These are phyloP conservation scores for Limnomonas spitsbergensis DNA, from an alignment of 139 green algal species.

Conservation along the genomic window DNA sequence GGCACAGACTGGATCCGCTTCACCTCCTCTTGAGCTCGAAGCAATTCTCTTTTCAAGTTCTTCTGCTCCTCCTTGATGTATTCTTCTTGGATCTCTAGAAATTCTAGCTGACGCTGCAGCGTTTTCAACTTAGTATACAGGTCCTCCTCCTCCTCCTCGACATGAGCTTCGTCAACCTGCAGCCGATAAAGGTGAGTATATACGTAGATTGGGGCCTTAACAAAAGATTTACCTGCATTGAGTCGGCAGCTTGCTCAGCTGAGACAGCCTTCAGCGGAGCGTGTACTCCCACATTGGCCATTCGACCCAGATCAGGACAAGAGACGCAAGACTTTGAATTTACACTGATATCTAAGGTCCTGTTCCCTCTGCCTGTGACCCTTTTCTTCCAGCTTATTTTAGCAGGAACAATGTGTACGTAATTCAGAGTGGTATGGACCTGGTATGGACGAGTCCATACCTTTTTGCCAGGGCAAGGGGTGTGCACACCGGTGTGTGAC, in stretches of 20 bases:
- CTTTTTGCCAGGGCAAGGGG: no score
- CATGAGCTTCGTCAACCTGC: slow-evolving; percentile 34
- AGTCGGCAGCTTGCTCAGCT: background rate
- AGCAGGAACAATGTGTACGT: no score
- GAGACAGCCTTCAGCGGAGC: background rate
- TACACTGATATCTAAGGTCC: no score
- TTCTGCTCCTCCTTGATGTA: slow-evolving; percentile 99
- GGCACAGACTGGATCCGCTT: slow-evolving; percentile 97
- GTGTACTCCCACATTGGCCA: background rate
- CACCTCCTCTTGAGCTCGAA: slow-evolving; percentile 96
- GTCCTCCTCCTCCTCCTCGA: slow-evolving; percentile 71
- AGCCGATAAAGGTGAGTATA: background rate
- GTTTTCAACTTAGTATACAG: slow-evolving; percentile 88
- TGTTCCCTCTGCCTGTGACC: no score
- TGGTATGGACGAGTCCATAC: no score
- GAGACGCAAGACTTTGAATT: no score
- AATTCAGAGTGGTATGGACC: no score
- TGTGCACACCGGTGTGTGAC: no score
- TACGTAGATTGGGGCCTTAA: background rate
- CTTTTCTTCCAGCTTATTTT: no score
- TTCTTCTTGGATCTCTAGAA: slow-evolving; percentile 98
- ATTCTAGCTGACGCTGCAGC: slow-evolving; percentile 93
- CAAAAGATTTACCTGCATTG: background rate
- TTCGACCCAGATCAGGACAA: no score
- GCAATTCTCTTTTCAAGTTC: slow-evolving; percentile 95